phyloP scores from a whole-genome alignment of 495 filamentous ascomycete genomes.

The Ascodesmis nigricans region DNA sequence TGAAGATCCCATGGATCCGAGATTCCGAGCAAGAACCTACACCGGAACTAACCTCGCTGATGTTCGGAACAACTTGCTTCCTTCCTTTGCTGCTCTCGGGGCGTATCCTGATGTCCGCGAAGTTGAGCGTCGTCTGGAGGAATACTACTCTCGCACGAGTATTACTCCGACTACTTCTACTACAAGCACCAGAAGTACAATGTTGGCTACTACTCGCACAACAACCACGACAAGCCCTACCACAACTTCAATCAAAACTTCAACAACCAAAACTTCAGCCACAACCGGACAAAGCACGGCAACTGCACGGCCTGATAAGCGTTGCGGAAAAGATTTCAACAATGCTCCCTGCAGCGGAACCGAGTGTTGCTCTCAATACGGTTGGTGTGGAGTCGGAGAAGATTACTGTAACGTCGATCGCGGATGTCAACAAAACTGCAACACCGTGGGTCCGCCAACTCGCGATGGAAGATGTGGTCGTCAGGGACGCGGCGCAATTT shows the following conservation, averaged over 20 bases:
- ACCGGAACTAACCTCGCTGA: conserved; percentile 4
- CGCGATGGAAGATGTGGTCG: not conserved
- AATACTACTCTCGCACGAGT: not conserved
- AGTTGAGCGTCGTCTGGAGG: not conserved
- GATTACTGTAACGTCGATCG: no score
- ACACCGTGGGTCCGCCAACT: not conserved
- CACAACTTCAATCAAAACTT: no score
- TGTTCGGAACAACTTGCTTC: conserved; percentile 6
- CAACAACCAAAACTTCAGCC: not conserved
- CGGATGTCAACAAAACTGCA: not conserved
- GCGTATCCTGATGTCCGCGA: conserved; percentile 10
- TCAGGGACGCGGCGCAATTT: not conserved
- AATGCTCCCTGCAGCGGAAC: not conserved
- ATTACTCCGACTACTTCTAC: no score
- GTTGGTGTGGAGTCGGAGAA: no score
- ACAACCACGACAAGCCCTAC: no score
- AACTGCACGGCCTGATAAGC: not conserved
- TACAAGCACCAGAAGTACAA: no score
- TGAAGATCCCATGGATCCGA: conserved; percentile 20
- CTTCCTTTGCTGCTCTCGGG: conserved; percentile 11
- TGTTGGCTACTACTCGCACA: no score
- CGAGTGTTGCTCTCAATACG: no score
- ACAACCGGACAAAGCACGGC: not conserved
- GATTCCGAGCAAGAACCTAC: conserved; percentile 12
- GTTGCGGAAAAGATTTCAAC: not conserved